A percentile compares a stretch with the other conserved stretches of the same genome.
These are phyloP conservation scores for Sphagnum fallax DNA, from an alignment of 228 moss, liverwort and hornwort species.

Conservation along the genomic window DNA sequence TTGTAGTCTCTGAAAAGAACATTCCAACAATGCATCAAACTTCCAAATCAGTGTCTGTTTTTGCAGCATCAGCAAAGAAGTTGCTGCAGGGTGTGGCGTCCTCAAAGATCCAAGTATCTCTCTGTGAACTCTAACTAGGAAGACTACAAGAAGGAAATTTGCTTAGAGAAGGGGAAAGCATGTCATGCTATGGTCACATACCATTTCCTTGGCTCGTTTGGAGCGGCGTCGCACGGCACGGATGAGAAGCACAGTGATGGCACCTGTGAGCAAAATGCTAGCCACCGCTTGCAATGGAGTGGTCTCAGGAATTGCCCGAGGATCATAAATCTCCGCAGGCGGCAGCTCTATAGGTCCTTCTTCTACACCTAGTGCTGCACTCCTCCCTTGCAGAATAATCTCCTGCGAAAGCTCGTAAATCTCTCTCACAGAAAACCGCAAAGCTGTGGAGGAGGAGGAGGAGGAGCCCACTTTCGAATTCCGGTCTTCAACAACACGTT, in stretches of 20 bases:
- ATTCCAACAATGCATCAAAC: no score
- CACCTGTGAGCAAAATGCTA: conserved; percentile 71
- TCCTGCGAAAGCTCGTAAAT: conserved; percentile 10
- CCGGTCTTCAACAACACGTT: no score
- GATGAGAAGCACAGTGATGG: conserved; percentile 63
- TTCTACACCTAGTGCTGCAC: conserved; percentile 60
- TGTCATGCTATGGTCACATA: conserved; percentile 1
- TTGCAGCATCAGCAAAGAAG: conserved; percentile 1
- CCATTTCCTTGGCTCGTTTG: conserved; percentile 59
- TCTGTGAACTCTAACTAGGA: background rate
- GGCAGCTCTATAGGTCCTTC: conserved; percentile 68
- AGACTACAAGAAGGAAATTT: background rate
- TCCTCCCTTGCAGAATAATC: conserved; percentile 13
- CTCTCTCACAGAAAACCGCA: no score
- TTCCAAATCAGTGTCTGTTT: no score
- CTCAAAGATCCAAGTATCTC: background rate
- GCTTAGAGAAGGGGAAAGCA: background rate
- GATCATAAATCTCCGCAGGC: conserved; percentile 19
- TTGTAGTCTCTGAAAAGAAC: no score
- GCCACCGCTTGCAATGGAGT: conserved; percentile 73
- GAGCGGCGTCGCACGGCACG: conserved; percentile 71
- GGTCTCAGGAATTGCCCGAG: conserved; percentile 69
- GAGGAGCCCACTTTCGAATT: no score
- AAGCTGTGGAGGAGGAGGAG: background rate
- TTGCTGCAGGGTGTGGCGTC: background rate